Percentiles rank a stretch among this genome's conserved stretches.
phyloP scores from a whole-genome alignment of 495 filamentous ascomycete genomes.

The Penicillium dipodomyicola region DNA sequence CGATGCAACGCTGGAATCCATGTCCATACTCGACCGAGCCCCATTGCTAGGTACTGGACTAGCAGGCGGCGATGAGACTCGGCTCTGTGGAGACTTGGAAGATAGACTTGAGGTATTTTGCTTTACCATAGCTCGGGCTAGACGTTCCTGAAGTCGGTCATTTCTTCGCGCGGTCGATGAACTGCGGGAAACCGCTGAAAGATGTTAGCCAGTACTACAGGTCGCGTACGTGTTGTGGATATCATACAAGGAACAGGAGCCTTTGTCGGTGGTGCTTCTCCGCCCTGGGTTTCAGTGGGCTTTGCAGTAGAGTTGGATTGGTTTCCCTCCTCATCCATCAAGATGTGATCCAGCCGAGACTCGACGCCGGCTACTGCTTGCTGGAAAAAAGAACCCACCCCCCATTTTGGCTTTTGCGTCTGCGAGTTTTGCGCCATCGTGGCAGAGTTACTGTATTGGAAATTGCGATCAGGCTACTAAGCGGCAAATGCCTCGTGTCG shows the following conservation, averaged over 20 bases:
- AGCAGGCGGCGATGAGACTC: slow-evolving; percentile 31
- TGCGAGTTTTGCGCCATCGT: slow-evolving; percentile 43
- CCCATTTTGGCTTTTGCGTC: slow-evolving; percentile 42
- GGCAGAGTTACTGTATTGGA: slow-evolving; percentile 3
- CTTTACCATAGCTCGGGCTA: slow-evolving; percentile 65
- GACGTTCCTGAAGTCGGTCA: slow-evolving; percentile 80
- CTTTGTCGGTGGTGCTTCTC: slow-evolving; percentile 13
- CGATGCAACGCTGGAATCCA: slow-evolving; percentile 30
- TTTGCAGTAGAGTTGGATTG: slow-evolving; percentile 28
- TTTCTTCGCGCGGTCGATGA: slow-evolving; percentile 55
- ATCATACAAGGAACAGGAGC: slow-evolving; percentile 28
- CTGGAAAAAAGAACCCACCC: slow-evolving; percentile 73
- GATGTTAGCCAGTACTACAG: slow-evolving; percentile 20
- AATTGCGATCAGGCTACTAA: slow-evolving; percentile 14
- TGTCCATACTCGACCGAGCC: slow-evolving; percentile 41
- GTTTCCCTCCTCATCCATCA: slow-evolving; percentile 69
- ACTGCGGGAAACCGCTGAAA: slow-evolving; percentile 51
- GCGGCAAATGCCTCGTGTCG: slow-evolving; percentile 24
- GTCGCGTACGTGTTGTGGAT: neutral
- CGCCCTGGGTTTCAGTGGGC: slow-evolving; percentile 20
- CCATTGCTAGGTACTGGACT: slow-evolving; percentile 39
- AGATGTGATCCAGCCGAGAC: slow-evolving; percentile 85
- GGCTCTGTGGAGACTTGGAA: slow-evolving; percentile 36
- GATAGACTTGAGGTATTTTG: slow-evolving; percentile 31
- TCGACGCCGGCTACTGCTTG: slow-evolving; percentile 94